These are phyloP conservation scores for Peziza echinospora DNA, from an alignment of 495 filamentous ascomycete species.

Conservation along the genomic window DNA sequence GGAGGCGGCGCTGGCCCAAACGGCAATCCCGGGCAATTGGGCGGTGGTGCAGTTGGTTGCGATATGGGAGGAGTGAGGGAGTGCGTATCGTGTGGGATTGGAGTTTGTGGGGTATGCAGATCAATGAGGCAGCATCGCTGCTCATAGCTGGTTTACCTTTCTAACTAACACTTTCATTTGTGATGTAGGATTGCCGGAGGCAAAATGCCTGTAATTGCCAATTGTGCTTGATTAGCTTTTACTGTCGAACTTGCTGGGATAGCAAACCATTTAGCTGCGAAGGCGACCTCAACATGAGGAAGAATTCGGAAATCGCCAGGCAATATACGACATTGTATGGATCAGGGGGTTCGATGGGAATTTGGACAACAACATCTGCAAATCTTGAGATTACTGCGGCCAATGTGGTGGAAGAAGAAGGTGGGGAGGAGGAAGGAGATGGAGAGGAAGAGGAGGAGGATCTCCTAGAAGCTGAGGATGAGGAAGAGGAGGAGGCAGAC, in stretches of 20 bases:
- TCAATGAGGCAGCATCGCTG: too few species aligned
- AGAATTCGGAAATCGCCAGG: too few species aligned
- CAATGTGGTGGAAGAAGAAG: too few species aligned
- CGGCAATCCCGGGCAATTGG: not conserved
- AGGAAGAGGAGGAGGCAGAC: not conserved
- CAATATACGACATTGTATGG: too few species aligned
- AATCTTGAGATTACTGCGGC: too few species aligned
- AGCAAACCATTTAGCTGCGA: not conserved
- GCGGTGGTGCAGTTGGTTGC: not conserved
- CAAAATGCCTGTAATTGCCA: not conserved
- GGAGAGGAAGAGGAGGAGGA: not conserved
- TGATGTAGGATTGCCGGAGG: not conserved
- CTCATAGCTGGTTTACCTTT: not conserved
- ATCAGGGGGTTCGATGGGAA: too few species aligned
- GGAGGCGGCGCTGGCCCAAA: not conserved
- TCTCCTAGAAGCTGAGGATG: not conserved
- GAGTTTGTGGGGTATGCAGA: not conserved
- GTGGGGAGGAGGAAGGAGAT: not conserved
- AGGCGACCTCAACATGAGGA: not conserved
- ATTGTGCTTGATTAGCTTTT: not conserved
- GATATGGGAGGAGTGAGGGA: not conserved
- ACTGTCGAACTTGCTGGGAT: not conserved
- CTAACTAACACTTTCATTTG: too few species aligned
- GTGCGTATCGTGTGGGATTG: not conserved
- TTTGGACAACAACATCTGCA: too few species aligned